Conservation (phyloP, 129 eudicot genomes). For the Chrysanthemum lavandulifolium region DNA sequence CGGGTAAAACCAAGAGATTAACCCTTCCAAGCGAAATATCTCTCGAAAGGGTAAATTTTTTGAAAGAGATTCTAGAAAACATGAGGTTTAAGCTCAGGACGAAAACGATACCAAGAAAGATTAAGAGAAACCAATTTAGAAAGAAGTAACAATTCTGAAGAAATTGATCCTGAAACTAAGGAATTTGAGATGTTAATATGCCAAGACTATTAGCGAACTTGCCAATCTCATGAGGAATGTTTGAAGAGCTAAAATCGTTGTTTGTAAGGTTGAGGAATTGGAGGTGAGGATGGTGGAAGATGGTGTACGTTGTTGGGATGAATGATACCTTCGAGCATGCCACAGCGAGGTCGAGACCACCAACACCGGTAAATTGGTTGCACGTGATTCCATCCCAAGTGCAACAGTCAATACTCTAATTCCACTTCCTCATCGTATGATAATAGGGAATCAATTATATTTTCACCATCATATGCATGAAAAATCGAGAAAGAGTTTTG, state of each 20-base stretch:
- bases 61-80: constrained; percentile 3
- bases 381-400: constrained; percentile 35
- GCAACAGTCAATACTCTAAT: constrained; percentile 23
- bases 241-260: neutral
- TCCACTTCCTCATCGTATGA: constrained; percentile 10
- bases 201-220: constrained; percentile 26
- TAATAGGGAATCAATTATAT: neutral
- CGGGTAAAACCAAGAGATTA: neutral
- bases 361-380: constrained; percentile 13
- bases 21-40: neutral
- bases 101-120: constrained; percentile 21
- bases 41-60: constrained; percentile 11
- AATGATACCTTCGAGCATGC: constrained; percentile 7
- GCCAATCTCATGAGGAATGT: constrained; percentile 24
- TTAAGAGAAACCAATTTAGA: constrained; percentile 16
- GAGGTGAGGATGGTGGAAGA: neutral
- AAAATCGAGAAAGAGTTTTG: neutral
- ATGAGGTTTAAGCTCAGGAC: neutral
- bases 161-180: constrained; percentile 8
- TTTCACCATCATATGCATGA: neutral
- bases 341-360: constrained; percentile 31
- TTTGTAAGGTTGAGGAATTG: neutral
- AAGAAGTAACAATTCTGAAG: constrained; percentile 8
- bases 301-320: neutral
- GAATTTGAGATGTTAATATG: constrained; percentile 24